These are phyloP conservation scores for Pythium biforme DNA, from an alignment of 352 stramenopile species.

Conservation along the genomic window DNA sequence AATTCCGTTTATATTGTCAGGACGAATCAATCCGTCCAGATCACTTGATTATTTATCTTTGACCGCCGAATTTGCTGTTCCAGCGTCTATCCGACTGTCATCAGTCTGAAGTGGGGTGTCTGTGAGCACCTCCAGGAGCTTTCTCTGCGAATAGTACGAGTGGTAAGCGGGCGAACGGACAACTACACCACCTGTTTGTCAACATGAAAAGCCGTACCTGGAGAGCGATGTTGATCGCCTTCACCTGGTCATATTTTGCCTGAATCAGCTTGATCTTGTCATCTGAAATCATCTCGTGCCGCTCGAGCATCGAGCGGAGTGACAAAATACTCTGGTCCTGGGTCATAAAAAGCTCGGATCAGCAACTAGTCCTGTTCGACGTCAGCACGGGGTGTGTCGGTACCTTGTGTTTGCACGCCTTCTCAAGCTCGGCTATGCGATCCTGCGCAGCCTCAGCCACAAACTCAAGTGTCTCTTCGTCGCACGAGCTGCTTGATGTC, in stretches of 20 bases:
- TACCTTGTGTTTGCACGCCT: conserved; percentile 75
- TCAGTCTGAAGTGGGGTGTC: conserved; percentile 21
- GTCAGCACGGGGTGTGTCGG: no score
- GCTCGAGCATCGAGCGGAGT: conserved; percentile 63
- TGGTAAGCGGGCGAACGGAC: background rate
- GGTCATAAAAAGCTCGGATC: background rate
- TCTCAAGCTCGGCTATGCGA: conserved; percentile 66
- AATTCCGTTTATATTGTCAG: background rate
- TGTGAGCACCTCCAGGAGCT: conserved; percentile 49
- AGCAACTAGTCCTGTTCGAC: no score
- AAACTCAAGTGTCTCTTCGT: conserved; percentile 1
- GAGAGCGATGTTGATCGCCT: conserved; percentile 75
- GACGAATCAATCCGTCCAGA: background rate
- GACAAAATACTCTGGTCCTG: conserved; percentile 70
- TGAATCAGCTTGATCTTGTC: conserved; percentile 68
- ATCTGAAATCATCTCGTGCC: conserved; percentile 63
- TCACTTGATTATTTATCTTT: conserved; percentile 17
- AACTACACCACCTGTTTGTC: background rate
- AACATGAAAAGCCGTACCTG: conserved; percentile 35
- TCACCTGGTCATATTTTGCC: conserved; percentile 78
- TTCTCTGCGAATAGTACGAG: conserved; percentile 35
- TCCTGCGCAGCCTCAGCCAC: conserved; percentile 27
- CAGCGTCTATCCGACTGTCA: conserved; percentile 3
- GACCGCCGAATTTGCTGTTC: background rate
- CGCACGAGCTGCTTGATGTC: background rate